Base-by-base conservation (phyloP, 2,329 filamentous ascomycete species). In the Cadophora gregata region DNA sequence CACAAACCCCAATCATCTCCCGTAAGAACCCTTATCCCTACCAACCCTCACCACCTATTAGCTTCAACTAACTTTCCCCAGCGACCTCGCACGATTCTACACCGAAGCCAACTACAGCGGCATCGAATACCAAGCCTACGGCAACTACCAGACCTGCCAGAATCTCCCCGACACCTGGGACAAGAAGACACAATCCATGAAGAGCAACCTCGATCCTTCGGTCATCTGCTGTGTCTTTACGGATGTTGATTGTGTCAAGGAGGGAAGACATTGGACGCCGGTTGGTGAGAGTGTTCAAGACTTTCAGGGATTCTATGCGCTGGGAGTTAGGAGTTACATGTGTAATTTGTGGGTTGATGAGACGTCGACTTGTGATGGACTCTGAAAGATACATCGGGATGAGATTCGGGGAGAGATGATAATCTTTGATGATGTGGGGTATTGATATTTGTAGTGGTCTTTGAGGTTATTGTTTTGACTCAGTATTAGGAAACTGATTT, bases 211-310 rank as follows among this genome's bases (percentile, higher is more conserved):
- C 8, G n/a, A 59, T 14, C 45, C 33, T 3, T 16, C 47, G 1
- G 42, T 65, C 24, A 48, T 56, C 36, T 65, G 63, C 50, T 65
- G 63, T 29, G 42, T 65, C 24, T 65, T 56, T 19, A 65, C 63
- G 0, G 51, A 27, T 36, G 19, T 16, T 9, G 9, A 42, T 24
- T 61, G 63, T 36, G 25, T 56, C 25, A 59, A 61, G 38, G 48
- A 47, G 9, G 48, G 45, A 24, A 27, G 27, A 21, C 24, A 45
- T 27, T 61, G 47, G 47, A 56, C 48, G 4, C 24, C 58, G 6
- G 63, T 65, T 16, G 62, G 25, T 7, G n/a, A 25, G 5, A 38
- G 14, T 0, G 58, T 65, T 24, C 33, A 59, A 19, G 14, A 47
- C 19, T 51, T 65, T n/a, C 29, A 56, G 7, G 56, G 48, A 1